Conservation (phyloP, 331 rosid genomes). For the Spiraea crenata region DNA sequence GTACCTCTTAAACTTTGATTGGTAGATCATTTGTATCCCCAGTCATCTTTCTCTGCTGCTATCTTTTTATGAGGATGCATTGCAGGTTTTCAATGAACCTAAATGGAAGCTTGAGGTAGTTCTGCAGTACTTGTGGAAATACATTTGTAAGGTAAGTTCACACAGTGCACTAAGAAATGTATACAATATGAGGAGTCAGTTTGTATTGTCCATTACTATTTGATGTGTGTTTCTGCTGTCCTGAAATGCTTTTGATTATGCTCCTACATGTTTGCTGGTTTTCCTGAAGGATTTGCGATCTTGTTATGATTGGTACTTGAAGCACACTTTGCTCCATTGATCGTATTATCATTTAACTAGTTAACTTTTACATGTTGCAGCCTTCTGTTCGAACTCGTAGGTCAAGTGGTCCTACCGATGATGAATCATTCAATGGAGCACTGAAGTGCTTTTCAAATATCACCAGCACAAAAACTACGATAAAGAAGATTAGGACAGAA, state of each 20-base stretch:
- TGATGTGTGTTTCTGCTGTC: neutral
- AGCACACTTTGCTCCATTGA: neutral
- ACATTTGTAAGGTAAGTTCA: conserved; percentile 36
- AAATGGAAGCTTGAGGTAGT: conserved; percentile 85
- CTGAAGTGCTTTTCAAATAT: conserved; percentile 69
- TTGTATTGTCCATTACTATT: neutral
- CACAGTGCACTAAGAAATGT: neutral
- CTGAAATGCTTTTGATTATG: neutral
- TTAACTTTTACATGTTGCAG: conserved; percentile 41
- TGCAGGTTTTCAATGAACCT: conserved; percentile 60
- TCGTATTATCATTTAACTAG: conserved; percentile 25
- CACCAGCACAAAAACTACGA: conserved; percentile 50
- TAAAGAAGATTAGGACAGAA: conserved; percentile 63
- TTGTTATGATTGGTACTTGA: neutral
- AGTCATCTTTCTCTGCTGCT: neutral
- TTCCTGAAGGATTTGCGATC: conserved; percentile 4
- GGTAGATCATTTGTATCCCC: too few species aligned
- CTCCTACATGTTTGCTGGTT: neutral
- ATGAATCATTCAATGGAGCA: conserved; percentile 57
- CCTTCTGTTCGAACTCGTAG: conserved; percentile 78
- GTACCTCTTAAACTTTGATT: neutral
- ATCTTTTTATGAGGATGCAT: conserved; percentile 21
- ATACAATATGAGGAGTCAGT: too few species aligned
- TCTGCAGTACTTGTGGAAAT: conserved; percentile 60
- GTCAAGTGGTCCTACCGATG: conserved; percentile 41